Evolutionary conservation across 2,329 filamentous ascomycete species (phyloP).

Genomic region (Ophiostoma sp.): DNA sequence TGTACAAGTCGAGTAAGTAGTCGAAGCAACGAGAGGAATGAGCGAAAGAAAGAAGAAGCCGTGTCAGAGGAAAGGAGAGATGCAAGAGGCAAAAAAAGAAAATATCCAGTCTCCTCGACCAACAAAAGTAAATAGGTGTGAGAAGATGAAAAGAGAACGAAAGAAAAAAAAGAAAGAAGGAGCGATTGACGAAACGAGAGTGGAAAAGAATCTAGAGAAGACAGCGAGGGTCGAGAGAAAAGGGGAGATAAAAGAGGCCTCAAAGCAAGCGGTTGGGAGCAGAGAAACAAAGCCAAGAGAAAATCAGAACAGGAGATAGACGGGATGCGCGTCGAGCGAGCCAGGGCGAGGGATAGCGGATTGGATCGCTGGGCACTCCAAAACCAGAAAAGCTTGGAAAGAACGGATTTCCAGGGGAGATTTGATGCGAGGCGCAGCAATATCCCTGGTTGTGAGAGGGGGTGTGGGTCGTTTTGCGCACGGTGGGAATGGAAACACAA

Average conservation of each 20-base stretch:
- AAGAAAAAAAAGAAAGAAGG: not conserved
- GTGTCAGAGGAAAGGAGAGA: not conserved
- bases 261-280: not conserved
- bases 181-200: constrained; percentile 5
- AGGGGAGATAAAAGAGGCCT: not conserved
- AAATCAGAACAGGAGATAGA: constrained; percentile 11
- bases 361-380: constrained; percentile 19
- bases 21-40: constrained; percentile 13
- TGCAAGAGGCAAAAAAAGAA: not conserved
- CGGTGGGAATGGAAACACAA: not conserved
- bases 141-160: not conserved
- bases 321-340: not conserved
- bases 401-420: constrained; percentile 26
- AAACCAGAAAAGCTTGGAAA: constrained; percentile 23
- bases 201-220: not conserved
- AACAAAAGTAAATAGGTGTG: not conserved
- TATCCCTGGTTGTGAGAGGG: constrained; percentile 10
- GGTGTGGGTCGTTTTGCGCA: not conserved
- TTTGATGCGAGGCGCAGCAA: constrained; percentile 32
- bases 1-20: constrained; percentile 13
- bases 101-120: not conserved
- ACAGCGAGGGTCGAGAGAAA: not conserved
- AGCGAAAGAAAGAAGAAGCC: not conserved
- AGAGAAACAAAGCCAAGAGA: constrained; percentile 10
- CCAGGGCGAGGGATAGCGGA: not conserved